Evolutionary conservation across 768 basidiomycete genomes (phyloP), one percentile per base, ranked within the genome.

Genomic region (Hysterangium stoloniferum): DNA sequence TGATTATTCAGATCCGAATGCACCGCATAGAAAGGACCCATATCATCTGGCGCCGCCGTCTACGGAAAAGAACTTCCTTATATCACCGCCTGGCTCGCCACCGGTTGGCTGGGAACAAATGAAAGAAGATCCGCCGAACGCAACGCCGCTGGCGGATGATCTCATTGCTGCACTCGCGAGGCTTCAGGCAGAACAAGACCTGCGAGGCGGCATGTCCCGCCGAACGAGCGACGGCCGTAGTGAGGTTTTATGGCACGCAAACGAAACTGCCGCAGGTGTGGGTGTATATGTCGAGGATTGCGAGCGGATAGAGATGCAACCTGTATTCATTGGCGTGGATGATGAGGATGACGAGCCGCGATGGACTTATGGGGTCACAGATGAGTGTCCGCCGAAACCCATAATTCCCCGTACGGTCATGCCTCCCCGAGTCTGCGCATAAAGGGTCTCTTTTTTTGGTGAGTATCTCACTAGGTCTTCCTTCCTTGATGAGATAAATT

Each of bases 1-100:
- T 27, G 60, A 57, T 19, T 44, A 33, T 43, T 35, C 19, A 13
- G 24, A 53, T n/a, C 15, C 28, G 11, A 31, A 52, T 27, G 13
- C 51, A 31, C 15, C 33, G 19, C n/a, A 22, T 11, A 19, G 19
- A 38, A 27, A 13, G 8, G 22, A 35, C 27, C 66, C 61, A n/a
- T 69, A 74, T 58, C 80, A 82, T 59, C 76, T 94, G 31, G 77
- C 74, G 35, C 91, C 93, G 0, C 95, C 95, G 0, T 68, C 75
- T 0, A 57, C 82, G 33, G 86, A 93, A 58, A 91, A 91, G 68
- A 98, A 98, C 68, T 98, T 97, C 68, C 76, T 99, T 41, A 94
- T 99, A 56, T 98, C 96, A 0, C 96, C 96, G 0, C 96, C 96
- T 3, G 96, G 96, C 4, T 96, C 93, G 0, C 96, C 96, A 0